phyloP scores from a whole-genome alignment of 2,329 filamentous ascomycete genomes.

The Colletotrichum lupini region DNA sequence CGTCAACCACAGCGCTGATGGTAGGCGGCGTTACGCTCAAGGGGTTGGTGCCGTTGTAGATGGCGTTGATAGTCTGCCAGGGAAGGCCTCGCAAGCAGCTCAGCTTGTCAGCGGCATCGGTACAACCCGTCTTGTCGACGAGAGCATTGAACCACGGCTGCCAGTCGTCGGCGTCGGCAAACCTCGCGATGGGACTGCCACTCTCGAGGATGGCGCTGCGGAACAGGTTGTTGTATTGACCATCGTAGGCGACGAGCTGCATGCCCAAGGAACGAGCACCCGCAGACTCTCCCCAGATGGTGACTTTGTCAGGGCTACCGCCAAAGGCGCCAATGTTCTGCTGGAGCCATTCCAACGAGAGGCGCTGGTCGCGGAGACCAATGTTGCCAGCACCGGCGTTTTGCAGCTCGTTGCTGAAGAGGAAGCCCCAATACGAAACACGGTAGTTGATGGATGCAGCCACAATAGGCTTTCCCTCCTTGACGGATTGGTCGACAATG shows the following conservation, averaged over 20 bases:
- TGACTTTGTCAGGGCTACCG: constrained; percentile 72
- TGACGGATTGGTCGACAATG: constrained; percentile 48
- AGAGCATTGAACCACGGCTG: constrained; percentile 36
- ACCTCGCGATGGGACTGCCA: constrained; percentile 62
- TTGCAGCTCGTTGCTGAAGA: constrained; percentile 66
- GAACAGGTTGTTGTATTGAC: constrained; percentile 71
- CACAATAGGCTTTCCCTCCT: constrained; percentile 65
- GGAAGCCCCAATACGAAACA: constrained; percentile 70
- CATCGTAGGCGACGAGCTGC: constrained; percentile 71
- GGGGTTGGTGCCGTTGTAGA: constrained; percentile 66
- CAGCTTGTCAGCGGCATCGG: constrained; percentile 56
- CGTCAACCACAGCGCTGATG: constrained; percentile 46
- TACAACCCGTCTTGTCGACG: constrained; percentile 44
- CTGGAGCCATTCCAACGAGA: constrained; percentile 70
- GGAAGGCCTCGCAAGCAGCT: constrained; percentile 64
- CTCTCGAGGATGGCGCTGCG: constrained; percentile 74
- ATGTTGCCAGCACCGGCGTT: constrained; percentile 67
- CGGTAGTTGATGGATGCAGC: constrained; percentile 75
- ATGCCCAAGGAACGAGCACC: constrained; percentile 70
- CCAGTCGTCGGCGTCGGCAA: constrained; percentile 63
- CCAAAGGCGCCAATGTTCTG: constrained; percentile 75
- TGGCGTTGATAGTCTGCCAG: constrained; percentile 49
- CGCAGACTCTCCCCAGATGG: constrained; percentile 72
- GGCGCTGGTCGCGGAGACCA: constrained; percentile 69
- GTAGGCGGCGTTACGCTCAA: constrained; percentile 38